phyloP scores from a whole-genome alignment of 768 basidiomycete species.

The Auriculariales sp. region DNA sequence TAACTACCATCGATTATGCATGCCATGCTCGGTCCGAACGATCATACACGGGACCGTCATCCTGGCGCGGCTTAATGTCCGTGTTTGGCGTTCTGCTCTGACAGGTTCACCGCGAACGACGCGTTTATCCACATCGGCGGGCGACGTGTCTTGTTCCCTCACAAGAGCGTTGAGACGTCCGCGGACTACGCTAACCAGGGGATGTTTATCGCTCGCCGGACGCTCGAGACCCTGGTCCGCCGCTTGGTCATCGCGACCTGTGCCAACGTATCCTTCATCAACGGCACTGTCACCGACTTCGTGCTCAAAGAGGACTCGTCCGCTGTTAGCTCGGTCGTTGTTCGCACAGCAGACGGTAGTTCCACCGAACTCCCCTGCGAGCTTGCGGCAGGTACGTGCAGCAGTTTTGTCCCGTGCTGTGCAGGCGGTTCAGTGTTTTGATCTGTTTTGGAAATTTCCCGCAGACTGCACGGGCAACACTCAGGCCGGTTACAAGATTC shows the following conservation, averaged over 20 bases:
- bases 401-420: background rate
- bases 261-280: conserved; percentile 12
- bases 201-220: conserved; percentile 11
- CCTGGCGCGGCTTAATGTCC: background rate
- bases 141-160: conserved; percentile 5
- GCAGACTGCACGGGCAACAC: conserved; percentile 20
- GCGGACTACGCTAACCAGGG: conserved; percentile 10
- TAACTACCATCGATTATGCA: no score
- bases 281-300: conserved; percentile 17
- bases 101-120: conserved; percentile 9
- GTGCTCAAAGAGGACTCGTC: background rate
- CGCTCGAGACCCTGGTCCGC: conserved; percentile 18
- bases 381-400: conserved; percentile 14
- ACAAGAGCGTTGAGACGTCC: conserved; percentile 7
- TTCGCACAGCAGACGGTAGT: conserved; percentile 8
- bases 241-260: conserved; percentile 13
- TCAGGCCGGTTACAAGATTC: conserved; percentile 15
- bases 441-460: background rate
- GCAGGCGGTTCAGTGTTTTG: no score
- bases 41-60: no score
- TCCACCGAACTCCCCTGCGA: conserved; percentile 7
- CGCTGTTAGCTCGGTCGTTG: conserved; percentile 2
- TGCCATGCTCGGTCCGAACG: no score
- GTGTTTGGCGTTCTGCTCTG: background rate
- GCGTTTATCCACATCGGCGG: conserved; percentile 9